Evolutionary conservation across 495 filamentous ascomycete species (phyloP), one percentile per base, ranked within the genome.

Genomic region (Xylaria acuta): DNA sequence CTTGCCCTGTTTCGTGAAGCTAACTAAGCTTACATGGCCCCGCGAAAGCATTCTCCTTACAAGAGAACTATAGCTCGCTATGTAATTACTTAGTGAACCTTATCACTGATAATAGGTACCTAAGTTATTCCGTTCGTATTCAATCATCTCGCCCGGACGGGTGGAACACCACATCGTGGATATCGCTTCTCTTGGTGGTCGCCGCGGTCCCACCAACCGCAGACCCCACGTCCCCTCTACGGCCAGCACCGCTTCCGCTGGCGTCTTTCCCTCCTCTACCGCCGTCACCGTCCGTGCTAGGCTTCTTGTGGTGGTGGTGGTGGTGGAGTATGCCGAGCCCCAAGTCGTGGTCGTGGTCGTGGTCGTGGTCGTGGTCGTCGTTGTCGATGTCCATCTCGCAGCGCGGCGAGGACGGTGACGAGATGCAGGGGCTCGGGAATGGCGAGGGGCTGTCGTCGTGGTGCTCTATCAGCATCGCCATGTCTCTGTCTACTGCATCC

Each of bases 361-460:
- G 20, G n/a, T n/a, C n/a, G n/a, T n/a, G n/a, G n/a, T n/a, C n/a
- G n/a, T n/a, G n/a, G 22, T 68, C 38, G 47, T 32, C 67, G 0
- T 51, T 25, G 32, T 71, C 76, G 45, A 77, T 64, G 54, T 77
- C 75, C 74, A 77, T 79, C 34, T 75, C 73, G 20, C 54, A 73
- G 92, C 91, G 47, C 77, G 94, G 64, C 87, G 92, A 36, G 90
- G 90, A 69, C 84, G 91, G 79, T 91, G 92, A 71, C 85, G 93
- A 75, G 69, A 38, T 12, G 59, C 45, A 45, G 91, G 93, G 60
- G 93, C 94, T 92, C 91, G 92, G 51, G 86, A 87, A 78, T 81
- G 91, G 76, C 90, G 69, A 34, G 65, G 32, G 36, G 34, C 38
- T 88, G 34, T 62, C 87, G 34, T 76, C 73, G 36, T 70, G 72